Evolutionary conservation across 805 yeast genomes (phyloP), one percentile per base, ranked within the genome.

Genomic region (Hagleromyces aurorensis): DNA sequence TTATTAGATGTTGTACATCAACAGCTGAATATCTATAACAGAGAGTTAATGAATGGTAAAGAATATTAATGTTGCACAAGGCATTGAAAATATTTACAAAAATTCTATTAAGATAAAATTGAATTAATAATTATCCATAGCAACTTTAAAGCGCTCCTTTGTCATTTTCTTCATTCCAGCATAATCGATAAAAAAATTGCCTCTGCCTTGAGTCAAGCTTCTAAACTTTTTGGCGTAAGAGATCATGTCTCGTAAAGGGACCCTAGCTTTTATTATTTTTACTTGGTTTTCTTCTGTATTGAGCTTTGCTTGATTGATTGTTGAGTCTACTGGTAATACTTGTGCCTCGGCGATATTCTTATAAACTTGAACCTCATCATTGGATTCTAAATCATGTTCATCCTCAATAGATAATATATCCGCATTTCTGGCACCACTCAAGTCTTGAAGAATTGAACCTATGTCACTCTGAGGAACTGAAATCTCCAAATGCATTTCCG

Each of bases 171-270:
- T 73, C 80, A 85, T 85, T 3, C 85, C 82, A 21, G 64, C 55
- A 41, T 78, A 81, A 9, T 71, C 67, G 94, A 89, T 83, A 36
- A 75, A 74, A 54, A 82, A 86, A 2, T 75, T 70, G 2, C 87
- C 94, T 23, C 94, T 67, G 1, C 98, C 98, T 48, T 85, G 86
- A 0, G 96, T 87, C 43, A 86, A 61, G 20, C 91, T 78, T 44
- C 97, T 61, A 25, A 91, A 61, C 37, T 71, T 72, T 7, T 77
- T 73, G 35, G 85, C 65, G 52, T 91, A 91, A 0, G 96, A 95
- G 27, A 86, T 71, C 95, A 91, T 86, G 37, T 80, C 93, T 37
- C 78, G 69, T 49, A 91, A 62, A 3, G 98, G 96, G 0, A 86
- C 87, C 29, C 69, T 71, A 0, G 96, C 95, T n/a, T 62, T 62